These are phyloP conservation scores for Miscanthus lutarioriparius DNA, from an alignment of 176 grass and related monocot species.

Conservation along the genomic window DNA sequence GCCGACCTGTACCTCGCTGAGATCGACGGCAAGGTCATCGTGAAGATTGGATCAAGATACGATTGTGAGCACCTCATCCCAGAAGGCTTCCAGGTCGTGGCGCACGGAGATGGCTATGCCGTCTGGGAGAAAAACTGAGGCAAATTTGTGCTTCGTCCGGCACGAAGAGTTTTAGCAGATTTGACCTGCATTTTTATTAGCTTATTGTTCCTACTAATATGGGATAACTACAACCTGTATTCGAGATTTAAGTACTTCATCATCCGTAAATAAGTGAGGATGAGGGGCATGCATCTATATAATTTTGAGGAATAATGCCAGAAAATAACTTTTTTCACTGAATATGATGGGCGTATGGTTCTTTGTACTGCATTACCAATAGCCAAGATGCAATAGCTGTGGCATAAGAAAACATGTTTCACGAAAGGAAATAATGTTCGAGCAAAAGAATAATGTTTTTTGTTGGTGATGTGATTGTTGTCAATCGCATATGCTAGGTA, in stretches of 20 bases:
- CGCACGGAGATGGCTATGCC: conserved; percentile 51
- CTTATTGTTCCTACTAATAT: neutral
- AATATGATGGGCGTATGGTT: neutral
- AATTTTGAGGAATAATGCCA: neutral
- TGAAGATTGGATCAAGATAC: conserved; percentile 56
- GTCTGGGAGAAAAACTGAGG: conserved; percentile 62
- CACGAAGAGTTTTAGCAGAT: neutral
- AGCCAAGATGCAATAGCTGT: neutral
- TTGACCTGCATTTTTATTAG: neutral
- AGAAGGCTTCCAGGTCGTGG: conserved; percentile 37
- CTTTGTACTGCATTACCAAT: neutral
- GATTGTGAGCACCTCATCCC: conserved; percentile 47
- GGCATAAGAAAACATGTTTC: too few relatives aligned
- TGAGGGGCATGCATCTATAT: neutral
- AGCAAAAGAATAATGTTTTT: too few relatives aligned
- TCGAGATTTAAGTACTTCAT: neutral
- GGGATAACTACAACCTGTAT: neutral
- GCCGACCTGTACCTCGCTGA: conserved; percentile 66
- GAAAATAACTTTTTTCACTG: neutral
- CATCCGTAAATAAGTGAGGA: conserved; percentile 8
- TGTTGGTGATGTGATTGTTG: too few relatives aligned
- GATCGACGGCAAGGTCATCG: conserved; percentile 64
- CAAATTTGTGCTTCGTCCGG: neutral
- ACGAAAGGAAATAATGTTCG: too few relatives aligned
- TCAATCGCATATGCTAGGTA: too few relatives aligned